Evolutionary conservation across 768 basidiomycete species (phyloP).

Genomic region (Naganishia vaughanmartiniae): DNA sequence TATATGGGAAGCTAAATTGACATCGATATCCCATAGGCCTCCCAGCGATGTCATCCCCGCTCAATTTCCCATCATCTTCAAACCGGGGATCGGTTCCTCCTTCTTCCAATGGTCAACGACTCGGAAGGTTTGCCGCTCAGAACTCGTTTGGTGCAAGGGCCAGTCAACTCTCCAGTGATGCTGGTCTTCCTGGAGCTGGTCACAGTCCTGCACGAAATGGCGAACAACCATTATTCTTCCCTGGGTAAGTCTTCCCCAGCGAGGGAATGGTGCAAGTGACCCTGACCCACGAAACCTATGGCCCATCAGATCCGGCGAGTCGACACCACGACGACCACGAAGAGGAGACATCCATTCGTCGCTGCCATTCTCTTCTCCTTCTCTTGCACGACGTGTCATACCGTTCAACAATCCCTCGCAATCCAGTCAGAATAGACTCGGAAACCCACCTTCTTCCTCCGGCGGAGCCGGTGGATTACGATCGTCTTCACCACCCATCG

Average conservation of each 20-base stretch:
- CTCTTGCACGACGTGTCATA: conserved; percentile 56
- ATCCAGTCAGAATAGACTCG: conserved; percentile 35
- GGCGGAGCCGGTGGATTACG: conserved; percentile 8
- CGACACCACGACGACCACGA: conserved; percentile 67
- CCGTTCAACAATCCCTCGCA: conserved; percentile 52
- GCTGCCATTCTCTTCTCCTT: conserved; percentile 59
- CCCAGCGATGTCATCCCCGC: conserved; percentile 27
- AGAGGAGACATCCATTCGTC: conserved; percentile 92
- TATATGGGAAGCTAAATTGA: neutral
- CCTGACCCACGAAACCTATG: neutral
- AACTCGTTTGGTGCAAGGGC: neutral
- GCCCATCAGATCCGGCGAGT: conserved; percentile 51
- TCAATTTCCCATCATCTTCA: conserved; percentile 15
- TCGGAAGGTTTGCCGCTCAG: conserved; percentile 4
- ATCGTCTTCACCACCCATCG: conserved; percentile 32
- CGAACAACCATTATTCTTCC: conserved; percentile 55
- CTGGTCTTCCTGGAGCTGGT: neutral
- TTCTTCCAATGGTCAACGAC: neutral
- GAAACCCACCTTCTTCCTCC: conserved; percentile 23
- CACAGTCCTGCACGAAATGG: conserved; percentile 27
- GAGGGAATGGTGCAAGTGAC: neutral
- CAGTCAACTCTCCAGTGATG: conserved; percentile 26
- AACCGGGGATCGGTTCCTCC: conserved; percentile 22
- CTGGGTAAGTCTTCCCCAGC: conserved; percentile 45
- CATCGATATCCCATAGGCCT: neutral